Conservation (phyloP, 768 basidiomycete genomes). For the Macrocybe gigantea region DNA sequence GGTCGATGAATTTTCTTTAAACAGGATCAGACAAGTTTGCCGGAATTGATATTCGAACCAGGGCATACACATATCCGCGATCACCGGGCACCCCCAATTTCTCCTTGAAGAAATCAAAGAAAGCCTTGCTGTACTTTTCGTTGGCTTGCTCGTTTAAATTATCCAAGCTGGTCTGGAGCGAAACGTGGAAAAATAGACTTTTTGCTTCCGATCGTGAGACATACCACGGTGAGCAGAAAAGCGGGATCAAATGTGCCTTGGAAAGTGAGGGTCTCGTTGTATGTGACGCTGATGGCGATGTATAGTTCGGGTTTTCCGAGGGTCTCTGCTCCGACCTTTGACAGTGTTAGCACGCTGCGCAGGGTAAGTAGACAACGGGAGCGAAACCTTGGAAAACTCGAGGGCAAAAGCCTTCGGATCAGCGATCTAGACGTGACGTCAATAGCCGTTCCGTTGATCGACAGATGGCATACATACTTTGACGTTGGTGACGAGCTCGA, state of each 20-base stretch:
- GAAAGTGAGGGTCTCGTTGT: constrained; percentile 59
- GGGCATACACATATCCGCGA: constrained; percentile 55
- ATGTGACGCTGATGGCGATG: constrained; percentile 47
- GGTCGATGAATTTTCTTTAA: constrained; percentile 42
- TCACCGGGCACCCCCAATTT: constrained; percentile 44
- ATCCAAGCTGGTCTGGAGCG: constrained; percentile 46
- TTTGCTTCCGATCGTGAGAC: constrained; percentile 14
- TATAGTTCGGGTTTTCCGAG: constrained; percentile 49
- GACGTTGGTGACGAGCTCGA: constrained; percentile 38
- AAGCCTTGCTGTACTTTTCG: constrained; percentile 46
- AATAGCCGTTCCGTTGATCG: background rate
- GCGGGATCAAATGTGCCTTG: constrained; percentile 62
- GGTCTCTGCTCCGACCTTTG: constrained; percentile 45
- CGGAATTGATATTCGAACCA: background rate
- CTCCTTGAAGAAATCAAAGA: constrained; percentile 49
- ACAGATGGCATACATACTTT: constrained; percentile 19
- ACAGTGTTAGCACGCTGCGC: background rate
- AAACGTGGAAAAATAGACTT: background rate
- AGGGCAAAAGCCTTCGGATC: constrained; percentile 37
- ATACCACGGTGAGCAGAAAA: constrained; percentile 51
- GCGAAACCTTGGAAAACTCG: constrained; percentile 52
- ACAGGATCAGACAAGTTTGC: background rate
- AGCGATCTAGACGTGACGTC: constrained; percentile 15
- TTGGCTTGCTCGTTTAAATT: constrained; percentile 45
- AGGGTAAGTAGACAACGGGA: background rate